phyloP scores from a whole-genome alignment of 768 basidiomycete species.

The Kwoniella botswanensis region DNA sequence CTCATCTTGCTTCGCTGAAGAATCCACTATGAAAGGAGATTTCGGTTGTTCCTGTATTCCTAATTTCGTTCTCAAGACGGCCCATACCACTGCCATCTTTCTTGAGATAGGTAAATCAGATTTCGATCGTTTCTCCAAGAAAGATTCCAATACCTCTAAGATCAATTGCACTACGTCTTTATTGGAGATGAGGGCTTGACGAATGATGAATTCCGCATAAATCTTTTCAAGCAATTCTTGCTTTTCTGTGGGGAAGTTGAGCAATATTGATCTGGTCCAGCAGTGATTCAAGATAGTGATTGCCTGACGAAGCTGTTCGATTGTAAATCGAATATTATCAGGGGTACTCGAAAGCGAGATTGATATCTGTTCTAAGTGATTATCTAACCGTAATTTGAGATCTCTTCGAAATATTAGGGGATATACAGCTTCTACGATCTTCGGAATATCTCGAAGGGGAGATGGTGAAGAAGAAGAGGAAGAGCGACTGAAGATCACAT shows the following conservation, averaged over 20 bases:
- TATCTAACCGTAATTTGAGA: slow-evolving; percentile 12
- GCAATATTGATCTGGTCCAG: slow-evolving; percentile 10
- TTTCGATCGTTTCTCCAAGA: not conserved
- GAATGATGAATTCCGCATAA: slow-evolving; percentile 15
- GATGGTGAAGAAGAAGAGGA: not conserved
- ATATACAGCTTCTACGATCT: slow-evolving; percentile 3
- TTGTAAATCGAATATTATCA: not conserved
- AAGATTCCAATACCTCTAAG: slow-evolving; percentile 1
- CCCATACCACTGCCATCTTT: slow-evolving; percentile 16
- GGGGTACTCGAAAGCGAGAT: not conserved
- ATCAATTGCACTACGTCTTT: not conserved
- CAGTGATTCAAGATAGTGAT: slow-evolving; percentile 16
- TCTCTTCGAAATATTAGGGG: slow-evolving; percentile 21
- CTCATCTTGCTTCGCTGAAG: not conserved
- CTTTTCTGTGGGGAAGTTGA: not conserved
- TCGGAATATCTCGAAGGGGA: not conserved
- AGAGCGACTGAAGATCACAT: not conserved
- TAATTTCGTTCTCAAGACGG: slow-evolving; percentile 16
- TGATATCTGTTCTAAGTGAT: slow-evolving; percentile 11
- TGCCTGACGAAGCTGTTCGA: slow-evolving; percentile 16
- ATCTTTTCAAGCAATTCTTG: not conserved
- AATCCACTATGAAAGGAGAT: not conserved
- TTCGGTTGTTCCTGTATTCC: not conserved
- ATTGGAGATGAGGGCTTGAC: not conserved
- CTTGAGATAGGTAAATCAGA: not conserved